A percentile compares a stretch with the other conserved stretches of the same genome.
Conservation (phyloP, 176 grass and related monocot species). For the Rhynchospora tenuis region DNA sequence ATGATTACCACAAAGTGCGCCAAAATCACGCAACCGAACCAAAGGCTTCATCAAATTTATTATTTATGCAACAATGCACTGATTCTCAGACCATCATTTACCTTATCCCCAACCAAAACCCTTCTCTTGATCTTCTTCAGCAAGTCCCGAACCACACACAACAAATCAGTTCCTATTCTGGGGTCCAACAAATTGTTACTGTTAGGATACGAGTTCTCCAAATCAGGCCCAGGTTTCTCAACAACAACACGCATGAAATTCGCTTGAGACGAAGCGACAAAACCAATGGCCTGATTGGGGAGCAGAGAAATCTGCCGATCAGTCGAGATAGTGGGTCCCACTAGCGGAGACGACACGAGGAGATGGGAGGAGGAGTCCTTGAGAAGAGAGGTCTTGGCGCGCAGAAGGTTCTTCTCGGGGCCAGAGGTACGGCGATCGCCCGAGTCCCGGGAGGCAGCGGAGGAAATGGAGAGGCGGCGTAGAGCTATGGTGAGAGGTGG, state of each 20-base stretch:
- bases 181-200: constrained; percentile 3
- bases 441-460: background rate
- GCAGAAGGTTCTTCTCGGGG: background rate
- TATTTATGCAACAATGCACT: background rate
- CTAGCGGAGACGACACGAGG: background rate
- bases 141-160: constrained; percentile 80
- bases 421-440: background rate
- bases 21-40: background rate
- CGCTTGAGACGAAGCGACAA: constrained; percentile 75
- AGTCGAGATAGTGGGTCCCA: background rate
- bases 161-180: constrained; percentile 51
- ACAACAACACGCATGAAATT: constrained; percentile 98
- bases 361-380: background rate
- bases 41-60: background rate
- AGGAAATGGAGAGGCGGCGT: constrained; percentile 11
- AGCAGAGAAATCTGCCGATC: constrained; percentile 35
- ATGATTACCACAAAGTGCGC: background rate
- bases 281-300: constrained; percentile 60
- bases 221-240: constrained; percentile 28
- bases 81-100: background rate
- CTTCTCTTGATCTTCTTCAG: constrained; percentile 93
- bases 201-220: background rate
- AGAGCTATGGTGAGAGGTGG: constrained; percentile 21
- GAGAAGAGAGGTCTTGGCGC: constrained; percentile 16
- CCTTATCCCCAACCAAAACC: constrained; percentile 75